Evolutionary conservation across 768 basidiomycete genomes (phyloP), one percentile per base, ranked within the genome.

Genomic region (Psilocybe cyanescens): DNA sequence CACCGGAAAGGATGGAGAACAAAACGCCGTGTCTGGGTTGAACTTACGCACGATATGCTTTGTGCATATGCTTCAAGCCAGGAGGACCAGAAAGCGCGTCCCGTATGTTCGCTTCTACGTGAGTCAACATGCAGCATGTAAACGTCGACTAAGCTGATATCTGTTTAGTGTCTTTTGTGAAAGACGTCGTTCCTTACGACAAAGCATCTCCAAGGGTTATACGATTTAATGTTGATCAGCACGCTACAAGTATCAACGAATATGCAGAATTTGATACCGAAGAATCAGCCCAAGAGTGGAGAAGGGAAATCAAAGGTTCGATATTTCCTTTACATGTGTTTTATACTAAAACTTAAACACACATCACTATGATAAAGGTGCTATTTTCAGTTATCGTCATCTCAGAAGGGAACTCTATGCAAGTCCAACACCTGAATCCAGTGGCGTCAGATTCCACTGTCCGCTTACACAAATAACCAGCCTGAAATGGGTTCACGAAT

Each of bases 1-100:
- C 82, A 81, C 59, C 73, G 79, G 9, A 76, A 75, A 55, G 81
- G 80, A 49, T 76, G 76, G 68, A 81, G 77, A 55, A 65, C 76
- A 16, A 81, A 83, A 59, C 74, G 73, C 29, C 78, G 85, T 28
- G 74, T 88, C 4, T 89, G 88, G 88, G 63, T 89, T 68, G 87
- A 89, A 67, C 71, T 90, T 16, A 81, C 80, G 0, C 76, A 80
- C 45, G 87, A 89, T 59, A 86, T 87, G 83, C 59, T 88, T 33
- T 84, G 85, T 59, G 76, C 79, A 1, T 89, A 83, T 65, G 76
- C 81, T 0, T 85, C 84, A 19, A 82, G 83, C 54, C 80, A 78
- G 14, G 84, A 86, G 6, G 78, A 81, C 58, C 85, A 84, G 41
- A 77, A 78, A 45, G 80, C 84, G 6, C 76, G 81, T n/a, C 88